Evolutionary conservation across 495 filamentous ascomycete genomes (phyloP).

Genomic region (Glonium stellatum): DNA sequence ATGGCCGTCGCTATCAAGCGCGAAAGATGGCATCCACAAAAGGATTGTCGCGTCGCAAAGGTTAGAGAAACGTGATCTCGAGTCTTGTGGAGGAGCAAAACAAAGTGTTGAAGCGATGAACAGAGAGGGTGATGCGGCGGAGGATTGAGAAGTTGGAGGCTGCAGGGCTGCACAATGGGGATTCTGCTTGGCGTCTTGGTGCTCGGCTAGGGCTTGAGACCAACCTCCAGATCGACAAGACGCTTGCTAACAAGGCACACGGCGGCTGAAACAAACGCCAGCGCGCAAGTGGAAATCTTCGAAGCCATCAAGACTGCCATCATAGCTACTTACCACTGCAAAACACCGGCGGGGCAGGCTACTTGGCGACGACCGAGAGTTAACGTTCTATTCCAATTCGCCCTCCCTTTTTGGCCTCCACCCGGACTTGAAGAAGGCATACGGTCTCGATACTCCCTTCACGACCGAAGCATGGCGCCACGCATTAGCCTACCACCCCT

Average conservation of each 20-base stretch:
- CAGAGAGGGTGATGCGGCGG: neutral
- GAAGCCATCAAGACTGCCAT: too few relatives aligned
- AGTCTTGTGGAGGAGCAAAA: neutral
- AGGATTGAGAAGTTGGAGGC: neutral
- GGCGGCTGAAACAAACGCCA: neutral
- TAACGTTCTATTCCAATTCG: neutral
- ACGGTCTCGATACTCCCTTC: neutral
- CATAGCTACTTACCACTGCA: too few relatives aligned
- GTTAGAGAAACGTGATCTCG: neutral
- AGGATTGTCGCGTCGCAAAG: neutral
- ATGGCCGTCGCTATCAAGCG: slow-evolving; percentile 16
- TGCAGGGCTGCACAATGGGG: neutral
- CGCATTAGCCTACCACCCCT: slow-evolving; percentile 89
- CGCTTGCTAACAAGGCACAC: neutral
- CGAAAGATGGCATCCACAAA: slow-evolving; percentile 24
- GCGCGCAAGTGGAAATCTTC: too few relatives aligned
- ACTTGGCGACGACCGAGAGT: too few relatives aligned
- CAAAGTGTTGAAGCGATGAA: neutral
- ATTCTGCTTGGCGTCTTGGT: neutral
- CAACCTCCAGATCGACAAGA: neutral
- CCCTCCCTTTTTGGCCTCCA: neutral
- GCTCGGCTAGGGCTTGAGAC: neutral
- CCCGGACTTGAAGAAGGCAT: neutral
- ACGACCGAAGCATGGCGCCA: slow-evolving; percentile 55
- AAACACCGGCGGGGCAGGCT: too few relatives aligned